Conservation (phyloP, 2,329 filamentous ascomycete species). For the Bipolaris oryzae region DNA sequence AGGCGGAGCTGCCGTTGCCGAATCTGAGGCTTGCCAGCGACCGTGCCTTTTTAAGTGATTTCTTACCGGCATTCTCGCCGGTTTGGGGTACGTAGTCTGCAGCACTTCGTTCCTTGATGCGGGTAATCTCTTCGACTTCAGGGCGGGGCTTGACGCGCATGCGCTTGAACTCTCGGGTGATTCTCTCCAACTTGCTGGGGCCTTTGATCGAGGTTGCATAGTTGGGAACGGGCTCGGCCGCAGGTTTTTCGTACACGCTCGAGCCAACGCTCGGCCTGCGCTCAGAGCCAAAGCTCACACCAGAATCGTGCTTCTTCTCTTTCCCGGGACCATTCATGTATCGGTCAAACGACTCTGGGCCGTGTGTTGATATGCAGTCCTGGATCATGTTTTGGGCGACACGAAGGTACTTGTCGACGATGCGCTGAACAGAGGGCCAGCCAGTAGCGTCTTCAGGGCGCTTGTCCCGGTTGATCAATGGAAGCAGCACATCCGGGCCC, state of each 20-base stretch:
- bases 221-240: slow-evolving; percentile 25
- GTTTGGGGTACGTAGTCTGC: slow-evolving; percentile 23
- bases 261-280: slow-evolving; percentile 39
- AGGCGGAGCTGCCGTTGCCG: slow-evolving; percentile 40
- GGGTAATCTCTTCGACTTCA: slow-evolving; percentile 57
- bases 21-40: slow-evolving; percentile 43
- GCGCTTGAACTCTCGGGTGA: slow-evolving; percentile 64
- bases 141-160: slow-evolving; percentile 60
- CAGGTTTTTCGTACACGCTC: slow-evolving; percentile 34
- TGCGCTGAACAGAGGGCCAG: slow-evolving; percentile 58
- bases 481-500: slow-evolving; percentile 60
- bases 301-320: slow-evolving; percentile 66
- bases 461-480: slow-evolving; percentile 61
- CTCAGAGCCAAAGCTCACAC: slow-evolving; percentile 62
- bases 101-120: slow-evolving; percentile 32
- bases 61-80: slow-evolving; percentile 38
- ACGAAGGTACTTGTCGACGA: slow-evolving; percentile 64
- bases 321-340: slow-evolving; percentile 47
- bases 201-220: slow-evolving; percentile 34
- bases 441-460: slow-evolving; percentile 59
- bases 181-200: slow-evolving; percentile 63
- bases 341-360: slow-evolving; percentile 43
- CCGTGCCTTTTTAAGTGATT: slow-evolving; percentile 45
- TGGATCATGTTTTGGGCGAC: slow-evolving; percentile 66
- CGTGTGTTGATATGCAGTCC: slow-evolving; percentile 59